These are phyloP conservation scores for Moricandia arvensis DNA, from an alignment of 345 rosid species.

Conservation along the genomic window DNA sequence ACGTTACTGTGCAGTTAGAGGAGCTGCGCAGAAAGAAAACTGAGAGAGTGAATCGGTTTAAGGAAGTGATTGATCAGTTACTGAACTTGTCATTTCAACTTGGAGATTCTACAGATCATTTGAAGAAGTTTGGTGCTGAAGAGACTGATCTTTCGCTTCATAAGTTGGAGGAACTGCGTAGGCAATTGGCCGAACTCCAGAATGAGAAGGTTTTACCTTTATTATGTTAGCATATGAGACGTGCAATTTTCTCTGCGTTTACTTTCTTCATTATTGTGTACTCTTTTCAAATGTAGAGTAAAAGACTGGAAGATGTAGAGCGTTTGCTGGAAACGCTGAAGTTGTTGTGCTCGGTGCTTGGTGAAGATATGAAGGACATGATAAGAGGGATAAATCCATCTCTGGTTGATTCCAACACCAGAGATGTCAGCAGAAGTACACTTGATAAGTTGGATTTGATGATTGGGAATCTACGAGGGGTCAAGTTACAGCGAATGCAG, in stretches of 20 bases:
- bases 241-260: neutral
- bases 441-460: conserved; percentile 49
- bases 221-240: neutral
- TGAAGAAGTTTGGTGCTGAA: conserved; percentile 35
- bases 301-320: conserved; percentile 48
- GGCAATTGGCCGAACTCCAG: conserved; percentile 46
- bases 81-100: conserved; percentile 51
- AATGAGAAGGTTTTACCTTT: conserved; percentile 56
- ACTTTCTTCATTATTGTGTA: neutral
- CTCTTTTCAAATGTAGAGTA: conserved; percentile 37
- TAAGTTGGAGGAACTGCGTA: conserved; percentile 51
- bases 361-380: conserved; percentile 49
- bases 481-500: conserved; percentile 58
- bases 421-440: conserved; percentile 47
- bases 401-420: conserved; percentile 42
- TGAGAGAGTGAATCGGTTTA: conserved; percentile 49
- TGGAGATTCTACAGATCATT: conserved; percentile 37
- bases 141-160: conserved; percentile 52
- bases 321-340: conserved; percentile 42
- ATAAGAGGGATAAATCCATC: conserved; percentile 47
- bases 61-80: conserved; percentile 47
- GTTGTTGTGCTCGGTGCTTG: conserved; percentile 59
- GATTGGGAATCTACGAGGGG: conserved; percentile 44
- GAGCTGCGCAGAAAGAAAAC: conserved; percentile 45
- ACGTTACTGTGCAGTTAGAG: conserved; percentile 40